Base-by-base conservation (phyloP, 1,139 yeast species). In the Barnettozyma hawaiiensis region DNA sequence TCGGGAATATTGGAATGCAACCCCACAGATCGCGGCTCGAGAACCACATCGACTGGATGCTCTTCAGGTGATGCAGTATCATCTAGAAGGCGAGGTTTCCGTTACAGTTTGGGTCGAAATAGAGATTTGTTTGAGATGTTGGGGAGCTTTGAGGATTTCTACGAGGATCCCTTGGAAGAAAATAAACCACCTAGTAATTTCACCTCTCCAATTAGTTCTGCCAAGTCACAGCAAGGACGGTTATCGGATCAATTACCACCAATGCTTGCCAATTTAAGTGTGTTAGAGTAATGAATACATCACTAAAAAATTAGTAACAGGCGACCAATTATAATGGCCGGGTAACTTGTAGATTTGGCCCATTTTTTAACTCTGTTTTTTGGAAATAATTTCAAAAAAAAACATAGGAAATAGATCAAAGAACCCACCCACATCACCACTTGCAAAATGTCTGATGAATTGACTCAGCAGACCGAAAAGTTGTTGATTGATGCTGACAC, bases 401-500 rank as follows among this genome's bases (percentile, higher is more conserved):
- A n/a, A n/a, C n/a, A n/a, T n/a, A n/a, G n/a, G n/a, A n/a, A n/a
- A n/a, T n/a, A n/a, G n/a, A 26, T n/a, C 9, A 11, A 26, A n/a
- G 3, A 15, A 5, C 14, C 16, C 2, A 15, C 16, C 7, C 3
- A 16, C 9, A 28, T 4, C 32, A 4, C 32, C 21, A 16, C 14
- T n/a, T 11, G 24, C 22, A 20, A 24, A 26, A 42, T 42, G 41
- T 41, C 50, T n/a, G 19, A 49, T 23, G 46, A 51, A 38, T 31
- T 50, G 24, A 33, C 47, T 3, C 16, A 47, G 21, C 42, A 47
- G 46, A 44, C 50, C 7, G 50, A 42, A 11, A 33, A 47, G 10
- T 35, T 51, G 35, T 32, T 41, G 10, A 28, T 44, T 24, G 38
- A 23, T 0, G 35, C 11, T 4, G 12, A 27, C 3, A 37, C 34